Conservation (phyloP, 352 stramenopile genomes). For the Globisporangium nodosum region DNA sequence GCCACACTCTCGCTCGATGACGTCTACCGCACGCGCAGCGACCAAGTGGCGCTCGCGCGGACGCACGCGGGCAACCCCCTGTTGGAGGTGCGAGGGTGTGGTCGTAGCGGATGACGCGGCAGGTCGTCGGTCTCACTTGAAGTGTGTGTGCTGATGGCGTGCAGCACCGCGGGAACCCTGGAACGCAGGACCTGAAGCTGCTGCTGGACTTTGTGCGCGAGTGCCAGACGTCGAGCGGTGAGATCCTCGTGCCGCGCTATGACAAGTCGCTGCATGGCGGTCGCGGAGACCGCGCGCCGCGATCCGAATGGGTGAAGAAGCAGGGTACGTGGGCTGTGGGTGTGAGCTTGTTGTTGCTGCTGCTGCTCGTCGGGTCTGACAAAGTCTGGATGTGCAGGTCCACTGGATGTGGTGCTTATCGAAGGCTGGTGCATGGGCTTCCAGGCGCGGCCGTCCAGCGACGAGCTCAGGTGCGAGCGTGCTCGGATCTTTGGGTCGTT, state of each 20-base stretch:
- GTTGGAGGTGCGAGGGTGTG: constrained; percentile 46
- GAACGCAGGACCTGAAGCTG: constrained; percentile 74
- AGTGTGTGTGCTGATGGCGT: background rate
- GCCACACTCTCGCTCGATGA: constrained; percentile 81
- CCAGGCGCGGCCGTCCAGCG: constrained; percentile 33
- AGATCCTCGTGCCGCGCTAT: constrained; percentile 63
- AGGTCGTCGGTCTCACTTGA: background rate
- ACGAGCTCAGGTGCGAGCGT: constrained; percentile 26
- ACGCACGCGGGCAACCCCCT: constrained; percentile 62
- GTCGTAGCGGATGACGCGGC: background rate
- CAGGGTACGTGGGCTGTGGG: constrained; percentile 29
- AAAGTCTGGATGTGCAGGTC: constrained; percentile 23
- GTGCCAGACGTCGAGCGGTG: constrained; percentile 36
- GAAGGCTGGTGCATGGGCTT: constrained; percentile 88
- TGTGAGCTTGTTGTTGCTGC: background rate
- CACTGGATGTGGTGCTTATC: constrained; percentile 75
- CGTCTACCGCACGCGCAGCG: constrained; percentile 64
- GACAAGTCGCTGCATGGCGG: constrained; percentile 77
- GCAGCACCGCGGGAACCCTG: constrained; percentile 77
- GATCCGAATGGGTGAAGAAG: constrained; percentile 44
- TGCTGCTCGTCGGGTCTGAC: too few relatives aligned
- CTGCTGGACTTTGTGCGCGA: constrained; percentile 52
- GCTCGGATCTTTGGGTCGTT: background rate
- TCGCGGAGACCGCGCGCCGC: constrained; percentile 61
- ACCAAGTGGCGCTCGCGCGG: constrained; percentile 60